phyloP scores from a whole-genome alignment of 2,329 filamentous ascomycete genomes.

The Bertia moriformis region DNA sequence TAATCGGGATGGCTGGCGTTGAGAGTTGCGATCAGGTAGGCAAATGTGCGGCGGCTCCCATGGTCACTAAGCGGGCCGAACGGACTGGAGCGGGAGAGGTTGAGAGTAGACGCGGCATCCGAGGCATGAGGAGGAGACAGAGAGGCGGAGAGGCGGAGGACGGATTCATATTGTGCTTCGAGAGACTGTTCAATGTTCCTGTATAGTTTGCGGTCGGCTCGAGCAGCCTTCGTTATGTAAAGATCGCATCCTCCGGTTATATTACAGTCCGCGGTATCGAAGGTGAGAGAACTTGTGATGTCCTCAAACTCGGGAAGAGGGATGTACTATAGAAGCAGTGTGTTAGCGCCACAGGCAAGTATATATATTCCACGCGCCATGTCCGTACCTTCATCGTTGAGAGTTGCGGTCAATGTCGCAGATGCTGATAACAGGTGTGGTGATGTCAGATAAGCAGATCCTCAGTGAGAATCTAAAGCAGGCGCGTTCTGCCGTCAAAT shows the following conservation, averaged over 20 bases:
- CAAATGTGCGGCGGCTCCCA: constrained; percentile 79
- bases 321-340: too few species aligned
- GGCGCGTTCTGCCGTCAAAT: too few species aligned
- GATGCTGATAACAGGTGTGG: too few species aligned
- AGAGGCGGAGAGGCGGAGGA: constrained; percentile 72
- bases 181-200: constrained; percentile 86
- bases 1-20: constrained; percentile 95
- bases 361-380: too few species aligned
- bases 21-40: constrained; percentile 87
- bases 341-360: too few species aligned
- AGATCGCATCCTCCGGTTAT: constrained; percentile 89
- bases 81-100: constrained; percentile 74
- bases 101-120: constrained; percentile 51
- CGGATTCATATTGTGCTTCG: constrained; percentile 78
- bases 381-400: constrained; percentile 4
- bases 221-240: constrained; percentile 92
- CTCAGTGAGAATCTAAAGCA: too few species aligned
- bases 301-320: constrained; percentile 81
- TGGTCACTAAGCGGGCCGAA: constrained; percentile 84
- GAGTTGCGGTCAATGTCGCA: constrained; percentile 8
- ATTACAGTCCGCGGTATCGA: constrained; percentile 83
- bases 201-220: constrained; percentile 92
- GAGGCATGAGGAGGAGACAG: constrained; percentile 70
- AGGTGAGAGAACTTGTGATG: constrained; percentile 84
- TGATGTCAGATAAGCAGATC: too few species aligned